phyloP scores from a whole-genome alignment of 2,329 filamentous ascomycete species.

The Chaetomium sp. region DNA sequence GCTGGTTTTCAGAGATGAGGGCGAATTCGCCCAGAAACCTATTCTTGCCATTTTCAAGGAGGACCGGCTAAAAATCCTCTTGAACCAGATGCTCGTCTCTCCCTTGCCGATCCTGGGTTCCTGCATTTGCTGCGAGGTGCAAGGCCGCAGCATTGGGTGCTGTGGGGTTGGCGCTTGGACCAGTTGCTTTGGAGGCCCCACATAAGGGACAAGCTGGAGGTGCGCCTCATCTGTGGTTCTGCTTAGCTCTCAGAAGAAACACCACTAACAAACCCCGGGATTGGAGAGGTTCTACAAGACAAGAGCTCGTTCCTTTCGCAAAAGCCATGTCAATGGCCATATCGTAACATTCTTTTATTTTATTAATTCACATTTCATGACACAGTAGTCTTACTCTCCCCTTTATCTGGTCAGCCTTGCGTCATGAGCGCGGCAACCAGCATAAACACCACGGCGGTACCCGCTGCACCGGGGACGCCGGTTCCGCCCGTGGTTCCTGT shows the following conservation, averaged over 20 bases:
- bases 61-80: too few relatives aligned
- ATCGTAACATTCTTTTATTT: neutral
- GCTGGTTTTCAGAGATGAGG: too few relatives aligned
- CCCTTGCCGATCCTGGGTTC: too few relatives aligned
- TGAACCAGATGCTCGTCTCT: too few relatives aligned
- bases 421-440: slow-evolving; percentile 5
- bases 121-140: too few relatives aligned
- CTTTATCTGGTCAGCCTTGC: neutral
- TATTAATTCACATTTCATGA: neutral
- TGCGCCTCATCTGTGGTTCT: too few relatives aligned
- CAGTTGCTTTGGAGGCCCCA: too few relatives aligned
- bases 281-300: neutral
- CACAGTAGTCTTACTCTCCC: neutral
- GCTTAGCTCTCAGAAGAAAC: neutral
- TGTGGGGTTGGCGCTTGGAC: too few relatives aligned
- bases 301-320: neutral
- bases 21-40: too few relatives aligned
- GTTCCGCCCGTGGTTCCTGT: slow-evolving; percentile 17
- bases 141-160: too few relatives aligned
- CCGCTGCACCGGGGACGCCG: neutral
- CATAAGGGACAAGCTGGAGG: too few relatives aligned
- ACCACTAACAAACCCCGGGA: neutral
- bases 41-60: too few relatives aligned
- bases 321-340: neutral
- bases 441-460: neutral